Evolutionary conservation across 1,284 basidiomycete species (phyloP).

Genomic region (Boletus sp.): DNA sequence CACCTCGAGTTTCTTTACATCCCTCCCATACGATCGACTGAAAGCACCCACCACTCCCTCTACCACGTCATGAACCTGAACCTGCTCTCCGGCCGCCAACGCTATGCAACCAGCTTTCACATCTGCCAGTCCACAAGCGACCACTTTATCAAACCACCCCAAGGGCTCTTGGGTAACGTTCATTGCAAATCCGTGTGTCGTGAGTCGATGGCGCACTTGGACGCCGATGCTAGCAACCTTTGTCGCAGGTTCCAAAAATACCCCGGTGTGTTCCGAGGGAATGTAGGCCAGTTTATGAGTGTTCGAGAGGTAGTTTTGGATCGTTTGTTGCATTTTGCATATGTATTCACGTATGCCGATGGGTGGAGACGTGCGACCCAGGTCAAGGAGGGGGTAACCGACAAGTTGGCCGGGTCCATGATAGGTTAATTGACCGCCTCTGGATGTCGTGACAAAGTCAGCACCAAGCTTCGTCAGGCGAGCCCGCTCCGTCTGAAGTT

Average conservation of each 20-base stretch:
- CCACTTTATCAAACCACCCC: conserved; percentile 81
- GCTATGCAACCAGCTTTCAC: conserved; percentile 73
- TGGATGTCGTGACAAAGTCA: conserved; percentile 78
- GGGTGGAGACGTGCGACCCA: conserved; percentile 52
- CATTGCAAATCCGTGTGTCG: conserved; percentile 92
- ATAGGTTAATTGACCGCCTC: conserved; percentile 94
- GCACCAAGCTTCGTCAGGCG: conserved; percentile 77
- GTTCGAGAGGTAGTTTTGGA: conserved; percentile 56
- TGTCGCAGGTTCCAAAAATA: conserved; percentile 62
- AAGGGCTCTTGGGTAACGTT: conserved; percentile 83
- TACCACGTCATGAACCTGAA: conserved; percentile 51
- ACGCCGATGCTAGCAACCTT: conserved; percentile 96
- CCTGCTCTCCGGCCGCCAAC: conserved; percentile 36
- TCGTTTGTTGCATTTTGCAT: conserved; percentile 51
- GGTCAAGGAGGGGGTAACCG: conserved; percentile 91
- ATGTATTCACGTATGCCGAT: conserved; percentile 73
- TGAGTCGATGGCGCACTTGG: conserved; percentile 90
- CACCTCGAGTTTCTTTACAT: conserved; percentile 49
- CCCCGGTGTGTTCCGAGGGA: conserved; percentile 70
- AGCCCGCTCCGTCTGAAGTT: conserved; percentile 58
- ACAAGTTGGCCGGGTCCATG: conserved; percentile 98
- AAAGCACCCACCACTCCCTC: conserved; percentile 50
- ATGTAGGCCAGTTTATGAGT: conserved; percentile 51
- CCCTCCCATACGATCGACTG: conserved; percentile 49
- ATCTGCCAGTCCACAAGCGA: conserved; percentile 90